Percentiles rank a stretch among this genome's conserved stretches.
These are phyloP conservation scores for Talaromyces piceae DNA, from an alignment of 2,329 filamentous ascomycete genomes.

Conservation along the genomic window DNA sequence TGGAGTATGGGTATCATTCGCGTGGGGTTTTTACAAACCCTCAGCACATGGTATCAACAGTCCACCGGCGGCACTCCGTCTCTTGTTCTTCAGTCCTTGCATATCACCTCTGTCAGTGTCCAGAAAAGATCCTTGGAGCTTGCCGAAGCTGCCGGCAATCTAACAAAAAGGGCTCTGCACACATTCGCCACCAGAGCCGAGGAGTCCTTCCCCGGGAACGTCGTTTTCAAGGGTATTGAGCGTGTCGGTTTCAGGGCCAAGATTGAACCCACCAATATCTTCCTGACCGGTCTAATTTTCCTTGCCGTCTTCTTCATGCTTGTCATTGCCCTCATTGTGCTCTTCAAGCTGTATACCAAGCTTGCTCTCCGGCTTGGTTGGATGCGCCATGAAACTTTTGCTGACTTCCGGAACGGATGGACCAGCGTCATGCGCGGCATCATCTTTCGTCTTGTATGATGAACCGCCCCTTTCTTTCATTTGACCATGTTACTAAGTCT, in stretches of 20 bases:
- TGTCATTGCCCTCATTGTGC: slow-evolving; percentile 62
- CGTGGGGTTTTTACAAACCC: slow-evolving; percentile 73
- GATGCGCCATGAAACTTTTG: slow-evolving; percentile 78
- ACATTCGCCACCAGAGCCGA: slow-evolving; percentile 50
- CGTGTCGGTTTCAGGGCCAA: slow-evolving; percentile 78
- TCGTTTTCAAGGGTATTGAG: slow-evolving; percentile 70
- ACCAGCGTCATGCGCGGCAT: slow-evolving; percentile 88
- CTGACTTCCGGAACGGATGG: slow-evolving; percentile 93
- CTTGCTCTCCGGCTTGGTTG: slow-evolving; percentile 63
- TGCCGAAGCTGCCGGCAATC: slow-evolving; percentile 1
- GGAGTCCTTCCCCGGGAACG: slow-evolving; percentile 41
- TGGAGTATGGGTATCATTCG: slow-evolving; percentile 97
- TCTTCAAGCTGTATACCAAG: slow-evolving; percentile 78
- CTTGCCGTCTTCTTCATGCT: slow-evolving; percentile 77
- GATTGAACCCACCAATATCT: slow-evolving; percentile 88
- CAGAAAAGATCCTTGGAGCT: slow-evolving; percentile 54
- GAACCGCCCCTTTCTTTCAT: slow-evolving; percentile 13
- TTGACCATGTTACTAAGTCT: not conserved
- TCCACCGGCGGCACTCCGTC: slow-evolving; percentile 81
- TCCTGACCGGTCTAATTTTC: slow-evolving; percentile 84
- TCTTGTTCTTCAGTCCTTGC: slow-evolving; percentile 68
- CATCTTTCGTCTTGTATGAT: slow-evolving; percentile 64
- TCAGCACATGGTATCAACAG: slow-evolving; percentile 93
- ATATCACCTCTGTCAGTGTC: slow-evolving; percentile 70
- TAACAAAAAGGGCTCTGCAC: slow-evolving; percentile 22